These are phyloP conservation scores for Phtheirospermum japonicum DNA, from an alignment of 257 asterid genomes.

Conservation along the genomic window DNA sequence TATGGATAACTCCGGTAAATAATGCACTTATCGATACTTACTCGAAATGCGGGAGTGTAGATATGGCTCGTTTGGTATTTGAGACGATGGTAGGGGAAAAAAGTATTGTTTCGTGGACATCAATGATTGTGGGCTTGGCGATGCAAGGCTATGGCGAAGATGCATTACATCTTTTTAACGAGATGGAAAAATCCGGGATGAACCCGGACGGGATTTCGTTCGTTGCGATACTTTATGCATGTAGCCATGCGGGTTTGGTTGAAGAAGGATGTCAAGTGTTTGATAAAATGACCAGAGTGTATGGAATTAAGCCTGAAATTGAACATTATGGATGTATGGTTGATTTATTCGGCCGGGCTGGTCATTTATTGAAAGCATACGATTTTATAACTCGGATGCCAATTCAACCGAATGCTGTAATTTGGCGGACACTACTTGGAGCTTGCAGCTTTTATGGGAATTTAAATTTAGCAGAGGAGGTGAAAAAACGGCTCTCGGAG, in stretches of 20 bases:
- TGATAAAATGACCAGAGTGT: slow-evolving; percentile 50
- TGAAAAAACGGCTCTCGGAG: slow-evolving; percentile 54
- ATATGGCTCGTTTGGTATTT: slow-evolving; percentile 70
- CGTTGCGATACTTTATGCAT: slow-evolving; percentile 68
- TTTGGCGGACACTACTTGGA: slow-evolving; percentile 93
- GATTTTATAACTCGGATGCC: slow-evolving; percentile 66
- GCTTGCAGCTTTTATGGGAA: slow-evolving; percentile 77
- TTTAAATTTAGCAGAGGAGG: slow-evolving; percentile 61
- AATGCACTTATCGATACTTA: slow-evolving; percentile 77
- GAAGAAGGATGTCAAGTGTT: slow-evolving; percentile 55
- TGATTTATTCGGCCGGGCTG: slow-evolving; percentile 80
- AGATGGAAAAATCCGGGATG: slow-evolving; percentile 64
- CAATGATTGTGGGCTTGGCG: slow-evolving; percentile 70
- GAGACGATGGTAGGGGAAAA: slow-evolving; percentile 58
- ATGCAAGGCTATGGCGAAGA: slow-evolving; percentile 80
- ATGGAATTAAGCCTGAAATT: slow-evolving; percentile 51
- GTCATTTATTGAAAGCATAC: slow-evolving; percentile 59
- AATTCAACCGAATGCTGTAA: slow-evolving; percentile 56
- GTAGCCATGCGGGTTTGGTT: slow-evolving; percentile 84
- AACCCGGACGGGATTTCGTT: slow-evolving; percentile 62
- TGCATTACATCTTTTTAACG: slow-evolving; percentile 51
- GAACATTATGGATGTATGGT: slow-evolving; percentile 98
- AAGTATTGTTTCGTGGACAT: slow-evolving; percentile 70
- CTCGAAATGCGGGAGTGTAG: slow-evolving; percentile 69
- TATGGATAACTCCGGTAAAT: slow-evolving; percentile 65